Conservation (phyloP, 768 basidiomycete genomes). For the Pleurotus citrinopileatus region DNA sequence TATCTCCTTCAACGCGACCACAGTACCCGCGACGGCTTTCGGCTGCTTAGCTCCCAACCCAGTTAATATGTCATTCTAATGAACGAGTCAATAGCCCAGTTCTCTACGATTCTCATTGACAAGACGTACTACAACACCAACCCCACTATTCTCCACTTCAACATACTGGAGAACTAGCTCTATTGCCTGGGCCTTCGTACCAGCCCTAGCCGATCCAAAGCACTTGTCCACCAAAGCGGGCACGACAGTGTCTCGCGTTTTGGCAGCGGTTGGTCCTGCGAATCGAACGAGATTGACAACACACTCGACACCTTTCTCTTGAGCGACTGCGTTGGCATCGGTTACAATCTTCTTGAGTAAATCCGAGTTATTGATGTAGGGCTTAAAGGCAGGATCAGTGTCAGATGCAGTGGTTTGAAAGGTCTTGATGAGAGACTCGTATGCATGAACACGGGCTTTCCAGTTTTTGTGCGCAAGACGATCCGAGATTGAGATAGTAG, state of each 20-base stretch:
- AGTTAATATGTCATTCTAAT: slow-evolving; percentile 72
- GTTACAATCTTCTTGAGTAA: slow-evolving; percentile 83
- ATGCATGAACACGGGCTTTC: slow-evolving; percentile 96
- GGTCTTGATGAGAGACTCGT: slow-evolving; percentile 81
- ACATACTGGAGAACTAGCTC: slow-evolving; percentile 89
- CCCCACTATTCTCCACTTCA: slow-evolving; percentile 87
- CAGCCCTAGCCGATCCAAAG: slow-evolving; percentile 85
- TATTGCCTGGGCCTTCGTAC: slow-evolving; percentile 83
- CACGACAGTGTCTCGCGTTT: slow-evolving; percentile 75
- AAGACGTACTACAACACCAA: slow-evolving; percentile 82
- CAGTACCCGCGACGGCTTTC: slow-evolving; percentile 81
- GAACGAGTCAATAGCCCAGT: slow-evolving; percentile 13
- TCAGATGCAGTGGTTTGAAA: slow-evolving; percentile 91
- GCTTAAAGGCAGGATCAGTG: slow-evolving; percentile 90
- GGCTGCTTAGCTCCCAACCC: slow-evolving; percentile 93
- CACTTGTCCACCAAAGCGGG: slow-evolving; percentile 97
- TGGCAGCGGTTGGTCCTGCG: slow-evolving; percentile 85
- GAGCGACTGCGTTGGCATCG: slow-evolving; percentile 94
- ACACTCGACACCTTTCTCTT: slow-evolving; percentile 96
- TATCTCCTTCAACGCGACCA: slow-evolving; percentile 79
- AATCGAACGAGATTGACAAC: slow-evolving; percentile 83
- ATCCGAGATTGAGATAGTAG: slow-evolving; percentile 70
- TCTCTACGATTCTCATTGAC: slow-evolving; percentile 18
- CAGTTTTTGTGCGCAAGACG: slow-evolving; percentile 94
- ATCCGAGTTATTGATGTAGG: slow-evolving; percentile 76